phyloP scores from a whole-genome alignment of 257 asterid species.

The Primulina eburnea region DNA sequence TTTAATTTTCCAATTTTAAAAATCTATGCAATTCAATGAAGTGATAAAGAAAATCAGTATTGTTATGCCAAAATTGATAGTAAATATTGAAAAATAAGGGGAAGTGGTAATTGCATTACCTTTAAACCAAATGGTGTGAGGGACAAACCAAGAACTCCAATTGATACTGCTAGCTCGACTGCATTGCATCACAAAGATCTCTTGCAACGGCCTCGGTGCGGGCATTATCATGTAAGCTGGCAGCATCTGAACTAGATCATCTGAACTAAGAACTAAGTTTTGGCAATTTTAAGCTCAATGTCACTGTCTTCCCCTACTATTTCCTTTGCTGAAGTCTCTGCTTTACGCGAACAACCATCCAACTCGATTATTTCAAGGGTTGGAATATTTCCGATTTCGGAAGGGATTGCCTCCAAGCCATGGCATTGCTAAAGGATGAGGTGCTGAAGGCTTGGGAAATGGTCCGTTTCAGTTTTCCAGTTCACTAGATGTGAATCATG shows the following conservation, averaged over 20 bases:
- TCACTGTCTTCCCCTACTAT: neutral
- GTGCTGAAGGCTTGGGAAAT: slow-evolving; percentile 4
- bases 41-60: no score
- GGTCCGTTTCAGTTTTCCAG: neutral
- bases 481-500: neutral
- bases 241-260: neutral
- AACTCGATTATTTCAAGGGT: slow-evolving; percentile 7
- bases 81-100: no score
- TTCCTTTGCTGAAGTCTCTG: neutral
- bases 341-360: neutral
- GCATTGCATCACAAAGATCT: no score
- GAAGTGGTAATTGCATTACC: no score
- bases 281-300: neutral
- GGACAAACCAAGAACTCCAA: no score
- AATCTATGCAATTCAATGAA: no score
- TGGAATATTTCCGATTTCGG: neutral
- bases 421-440: neutral
- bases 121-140: no score
- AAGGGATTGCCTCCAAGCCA: neutral
- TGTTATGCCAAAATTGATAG: no score
- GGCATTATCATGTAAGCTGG: neutral
- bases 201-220: no score
- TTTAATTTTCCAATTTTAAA: no score
- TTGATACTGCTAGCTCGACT: no score
- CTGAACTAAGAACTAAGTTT: neutral